These are phyloP conservation scores for Trametes gibbosa DNA, from an alignment of 768 basidiomycete genomes.

Conservation along the genomic window DNA sequence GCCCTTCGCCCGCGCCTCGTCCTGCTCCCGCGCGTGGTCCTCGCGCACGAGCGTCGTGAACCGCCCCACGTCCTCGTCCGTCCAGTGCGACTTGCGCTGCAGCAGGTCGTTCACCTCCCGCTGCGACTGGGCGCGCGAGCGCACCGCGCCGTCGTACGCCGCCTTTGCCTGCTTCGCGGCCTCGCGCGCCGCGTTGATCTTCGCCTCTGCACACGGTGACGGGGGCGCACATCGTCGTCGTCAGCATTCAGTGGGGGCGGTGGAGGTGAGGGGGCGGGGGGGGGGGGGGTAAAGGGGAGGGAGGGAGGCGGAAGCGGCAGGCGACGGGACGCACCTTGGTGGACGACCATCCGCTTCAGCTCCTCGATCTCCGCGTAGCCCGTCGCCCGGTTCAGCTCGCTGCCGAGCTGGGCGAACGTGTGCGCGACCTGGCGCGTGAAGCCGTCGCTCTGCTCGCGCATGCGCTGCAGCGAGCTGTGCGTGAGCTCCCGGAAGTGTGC, in stretches of 20 bases:
- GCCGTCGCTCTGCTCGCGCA: conserved; percentile 55
- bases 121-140: conserved; percentile 79
- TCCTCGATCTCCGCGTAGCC: conserved; percentile 91
- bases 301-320: neutral
- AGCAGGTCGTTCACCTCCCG: conserved; percentile 95
- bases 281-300: too few species aligned
- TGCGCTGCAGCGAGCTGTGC: conserved; percentile 29
- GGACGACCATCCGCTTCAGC: conserved; percentile 72
- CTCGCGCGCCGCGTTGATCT: conserved; percentile 63
- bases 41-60: conserved; percentile 90
- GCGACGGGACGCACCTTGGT: conserved; percentile 66
- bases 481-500: conserved; percentile 44
- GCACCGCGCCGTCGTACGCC: conserved; percentile 76
- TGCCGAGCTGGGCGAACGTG: conserved; percentile 71
- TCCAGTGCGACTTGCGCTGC: conserved; percentile 93
- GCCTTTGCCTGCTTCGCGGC: conserved; percentile 71
- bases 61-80: conserved; percentile 77
- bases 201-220: conserved; percentile 51
- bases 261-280: too few species aligned
- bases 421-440: conserved; percentile 55
- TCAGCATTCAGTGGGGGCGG: too few species aligned
- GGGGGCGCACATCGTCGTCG: too few species aligned
- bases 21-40: conserved; percentile 85
- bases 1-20: conserved; percentile 67
- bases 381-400: conserved; percentile 80